These are phyloP conservation scores for Hyphopichia buzzinii DNA, from an alignment of 1,139 yeast species.

Conservation along the genomic window DNA sequence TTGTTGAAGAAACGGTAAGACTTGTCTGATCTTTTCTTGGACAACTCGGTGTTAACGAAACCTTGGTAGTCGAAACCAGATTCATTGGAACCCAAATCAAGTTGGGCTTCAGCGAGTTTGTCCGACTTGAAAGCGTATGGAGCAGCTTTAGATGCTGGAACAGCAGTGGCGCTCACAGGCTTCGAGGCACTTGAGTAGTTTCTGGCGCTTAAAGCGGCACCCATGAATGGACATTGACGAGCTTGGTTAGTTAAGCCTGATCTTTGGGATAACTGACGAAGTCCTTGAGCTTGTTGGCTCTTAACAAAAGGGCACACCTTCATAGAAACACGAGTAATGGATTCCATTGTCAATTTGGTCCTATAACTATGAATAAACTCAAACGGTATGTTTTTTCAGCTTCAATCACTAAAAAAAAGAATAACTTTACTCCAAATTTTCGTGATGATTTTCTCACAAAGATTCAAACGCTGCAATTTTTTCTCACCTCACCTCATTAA, in stretches of 20 bases:
- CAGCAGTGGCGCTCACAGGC: slow-evolving; percentile 51
- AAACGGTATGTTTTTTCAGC: no score
- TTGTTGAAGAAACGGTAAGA: slow-evolving; percentile 96
- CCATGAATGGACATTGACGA: slow-evolving; percentile 83
- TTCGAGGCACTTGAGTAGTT: slow-evolving; percentile 57
- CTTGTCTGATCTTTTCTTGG: slow-evolving; percentile 77
- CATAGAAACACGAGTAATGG: slow-evolving; percentile 74
- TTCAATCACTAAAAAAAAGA: no score
- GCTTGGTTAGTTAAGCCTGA: slow-evolving; percentile 61
- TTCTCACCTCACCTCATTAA: no score
- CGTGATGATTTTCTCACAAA: no score
- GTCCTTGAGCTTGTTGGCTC: slow-evolving; percentile 60
- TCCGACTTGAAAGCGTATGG: slow-evolving; percentile 33
- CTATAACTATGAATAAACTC: no score
- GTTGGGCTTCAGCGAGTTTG: slow-evolving; percentile 26
- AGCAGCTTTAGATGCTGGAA: slow-evolving; percentile 29
- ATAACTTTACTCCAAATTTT: no score
- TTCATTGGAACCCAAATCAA: slow-evolving; percentile 41
- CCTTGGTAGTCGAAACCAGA: slow-evolving; percentile 63
- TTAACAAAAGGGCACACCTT: slow-evolving; percentile 84
- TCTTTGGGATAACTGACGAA: slow-evolving; percentile 48
- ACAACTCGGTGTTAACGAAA: slow-evolving; percentile 59
- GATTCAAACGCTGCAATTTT: no score
- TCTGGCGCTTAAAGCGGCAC: slow-evolving; percentile 61
- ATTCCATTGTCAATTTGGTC: no score